Base-by-base conservation (phyloP, 2,329 filamentous ascomycete species). In the Colletotrichum orchidophilum region DNA sequence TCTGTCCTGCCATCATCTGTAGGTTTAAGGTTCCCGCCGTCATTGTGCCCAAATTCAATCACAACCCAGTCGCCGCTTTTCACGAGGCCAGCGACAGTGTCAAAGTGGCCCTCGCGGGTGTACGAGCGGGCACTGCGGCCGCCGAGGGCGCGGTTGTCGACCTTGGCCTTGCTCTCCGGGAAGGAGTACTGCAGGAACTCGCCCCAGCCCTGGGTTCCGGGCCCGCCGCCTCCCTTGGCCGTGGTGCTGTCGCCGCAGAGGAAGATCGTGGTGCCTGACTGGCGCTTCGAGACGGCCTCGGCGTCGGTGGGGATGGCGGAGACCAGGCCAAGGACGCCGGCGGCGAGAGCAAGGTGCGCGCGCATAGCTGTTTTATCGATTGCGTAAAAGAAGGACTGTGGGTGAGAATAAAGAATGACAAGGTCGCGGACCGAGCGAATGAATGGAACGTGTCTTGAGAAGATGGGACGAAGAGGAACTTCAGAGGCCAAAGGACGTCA, bases 31-130 rank as follows among this genome's bases (percentile, higher is more conserved):
- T 86, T 86, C 1, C 91, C 90, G 26, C 90, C 91, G 74, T 93
- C 92, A 75, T 94, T 94, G 82, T 93, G 91, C 0, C 92, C 91
- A 75, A 93, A 92, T 75, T 93, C 91, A 63, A 93, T 92, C 63
- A 93, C 83, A 1, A 93, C 90, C 79, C 88, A 91, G 79, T 93
- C 91, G 35, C 89, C 90, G 1, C 83, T 66, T 76, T 86, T 74
- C 27, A 93, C 82, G 2, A 83, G 76, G 35, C 84, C 80, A 57
- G 87, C 85, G 63, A 93, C 87, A 0, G 83, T 83, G 18, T 84
- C 79, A 81, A 93, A 94, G 15, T 89, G 88, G 9, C 88, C 89
- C 80, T 94, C 91, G 58, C 89, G 86, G 1, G 87, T 91, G 80
- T 86, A 94, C 26, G 89, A 92, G 57, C 91, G 87, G 1, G 91